Conservation (phyloP, 2,329 filamentous ascomycete species). For the Xylaria sp. region DNA sequence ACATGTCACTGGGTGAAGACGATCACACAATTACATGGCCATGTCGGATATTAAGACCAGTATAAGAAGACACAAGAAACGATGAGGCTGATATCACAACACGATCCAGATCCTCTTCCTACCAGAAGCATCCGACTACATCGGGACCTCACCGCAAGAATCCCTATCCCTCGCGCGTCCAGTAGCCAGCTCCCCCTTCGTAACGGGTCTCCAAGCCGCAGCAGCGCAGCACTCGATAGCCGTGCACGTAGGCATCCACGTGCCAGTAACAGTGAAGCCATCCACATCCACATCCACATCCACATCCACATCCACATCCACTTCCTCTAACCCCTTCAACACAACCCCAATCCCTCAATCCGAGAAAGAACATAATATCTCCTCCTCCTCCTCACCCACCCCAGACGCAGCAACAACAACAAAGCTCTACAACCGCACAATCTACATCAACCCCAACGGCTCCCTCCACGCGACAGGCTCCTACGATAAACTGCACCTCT, state of each 20-base stretch:
- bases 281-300: neutral
- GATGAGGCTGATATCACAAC: slow-evolving; percentile 21
- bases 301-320: neutral
- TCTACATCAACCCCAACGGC: slow-evolving; percentile 62
- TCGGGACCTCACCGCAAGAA: slow-evolving; percentile 74
- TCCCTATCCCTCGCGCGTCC: slow-evolving; percentile 77
- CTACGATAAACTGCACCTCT: slow-evolving; percentile 93
- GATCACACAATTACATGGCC: neutral
- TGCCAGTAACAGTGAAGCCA: slow-evolving; percentile 64
- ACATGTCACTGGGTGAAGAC: neutral
- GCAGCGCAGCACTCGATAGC: slow-evolving; percentile 73
- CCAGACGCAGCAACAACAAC: slow-evolving; percentile 22
- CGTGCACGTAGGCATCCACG: slow-evolving; percentile 90
- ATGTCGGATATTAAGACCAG: neutral
- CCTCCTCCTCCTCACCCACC: neutral
- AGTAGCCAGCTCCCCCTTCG: slow-evolving; percentile 74
- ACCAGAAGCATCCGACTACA: slow-evolving; percentile 92
- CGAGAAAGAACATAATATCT: neutral
- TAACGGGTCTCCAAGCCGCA: slow-evolving; percentile 76
- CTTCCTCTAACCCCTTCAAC: neutral
- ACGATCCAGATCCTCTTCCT: slow-evolving; percentile 78
- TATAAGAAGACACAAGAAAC: neutral
- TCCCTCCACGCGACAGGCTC: slow-evolving; percentile 54
- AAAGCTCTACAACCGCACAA: slow-evolving; percentile 63
- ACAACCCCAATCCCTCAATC: slow-evolving; percentile 34